These are phyloP conservation scores for Theobroma grandiflorum DNA, from an alignment of 441 rosid species.

Conservation along the genomic window DNA sequence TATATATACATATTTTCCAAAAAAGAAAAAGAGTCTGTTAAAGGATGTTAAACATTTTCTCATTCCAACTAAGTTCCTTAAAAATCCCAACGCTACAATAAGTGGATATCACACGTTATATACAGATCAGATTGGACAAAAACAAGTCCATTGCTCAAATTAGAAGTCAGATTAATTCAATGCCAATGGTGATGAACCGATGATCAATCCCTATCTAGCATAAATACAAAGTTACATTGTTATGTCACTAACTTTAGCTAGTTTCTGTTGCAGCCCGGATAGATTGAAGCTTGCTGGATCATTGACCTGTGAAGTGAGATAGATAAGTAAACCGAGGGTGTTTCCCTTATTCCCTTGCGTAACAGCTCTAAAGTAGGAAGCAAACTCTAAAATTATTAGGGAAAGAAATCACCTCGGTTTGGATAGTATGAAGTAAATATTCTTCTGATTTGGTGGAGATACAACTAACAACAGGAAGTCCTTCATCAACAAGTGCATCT, in stretches of 20 bases:
- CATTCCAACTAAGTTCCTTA: background rate
- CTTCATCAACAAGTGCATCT: slow-evolving; percentile 50
- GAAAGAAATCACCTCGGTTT: slow-evolving; percentile 55
- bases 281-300: slow-evolving; percentile 40
- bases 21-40: too few species aligned
- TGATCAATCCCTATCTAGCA: background rate
- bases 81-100: background rate
- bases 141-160: slow-evolving; percentile 6
- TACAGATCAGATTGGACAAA: background rate
- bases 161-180: slow-evolving; percentile 18
- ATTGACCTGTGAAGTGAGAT: slow-evolving; percentile 47
- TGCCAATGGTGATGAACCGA: background rate
- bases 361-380: background rate
- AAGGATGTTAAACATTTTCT: slow-evolving; percentile 3
- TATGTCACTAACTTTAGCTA: slow-evolving; percentile 25
- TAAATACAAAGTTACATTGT: background rate
- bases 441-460: slow-evolving; percentile 56
- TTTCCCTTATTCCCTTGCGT: background rate
- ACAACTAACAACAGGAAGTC: slow-evolving; percentile 54
- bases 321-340: background rate
- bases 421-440: slow-evolving; percentile 54
- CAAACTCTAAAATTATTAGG: background rate
- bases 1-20: background rate
- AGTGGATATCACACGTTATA: background rate
- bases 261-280: slow-evolving; percentile 39